Percentiles rank a stretch among this genome's conserved stretches.
Conservation (phyloP, 495 filamentous ascomycete species). For the Daldinia childiae region DNA sequence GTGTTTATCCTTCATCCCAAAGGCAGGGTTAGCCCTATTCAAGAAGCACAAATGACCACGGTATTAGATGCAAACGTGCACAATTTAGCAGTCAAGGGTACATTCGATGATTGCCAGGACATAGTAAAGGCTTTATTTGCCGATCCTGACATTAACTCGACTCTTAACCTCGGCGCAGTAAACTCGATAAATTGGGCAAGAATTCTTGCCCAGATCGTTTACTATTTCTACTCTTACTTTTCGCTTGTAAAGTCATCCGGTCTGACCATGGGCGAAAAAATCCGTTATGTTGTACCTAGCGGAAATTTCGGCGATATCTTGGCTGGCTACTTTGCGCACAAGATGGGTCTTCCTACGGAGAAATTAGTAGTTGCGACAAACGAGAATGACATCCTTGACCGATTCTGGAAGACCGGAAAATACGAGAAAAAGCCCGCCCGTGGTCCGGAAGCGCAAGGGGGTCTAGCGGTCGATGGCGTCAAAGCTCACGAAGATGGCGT, state of each 20-base stretch:
- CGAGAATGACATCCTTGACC: slow-evolving; percentile 87
- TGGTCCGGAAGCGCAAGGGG: slow-evolving; percentile 63
- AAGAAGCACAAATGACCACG: slow-evolving; percentile 96
- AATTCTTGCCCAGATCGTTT: slow-evolving; percentile 93
- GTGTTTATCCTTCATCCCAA: slow-evolving; percentile 90
- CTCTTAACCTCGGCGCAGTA: slow-evolving; percentile 80
- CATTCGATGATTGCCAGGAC: slow-evolving; percentile 97
- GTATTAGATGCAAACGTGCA: slow-evolving; percentile 87
- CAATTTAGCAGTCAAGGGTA: slow-evolving; percentile 84
- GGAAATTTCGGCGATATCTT: slow-evolving; percentile 98
- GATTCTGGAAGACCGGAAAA: slow-evolving; percentile 83
- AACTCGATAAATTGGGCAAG: slow-evolving; percentile 93
- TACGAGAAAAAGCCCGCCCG: slow-evolving; percentile 80
- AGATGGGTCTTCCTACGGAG: slow-evolving; percentile 87
- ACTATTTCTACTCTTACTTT: slow-evolving; percentile 94
- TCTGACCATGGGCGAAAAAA: slow-evolving; percentile 63
- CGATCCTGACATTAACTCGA: slow-evolving; percentile 76
- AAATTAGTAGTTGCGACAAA: slow-evolving; percentile 91
- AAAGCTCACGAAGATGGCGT: slow-evolving; percentile 75
- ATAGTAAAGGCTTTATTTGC: slow-evolving; percentile 93
- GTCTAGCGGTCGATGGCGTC: slow-evolving; percentile 66
- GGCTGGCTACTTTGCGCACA: slow-evolving; percentile 88
- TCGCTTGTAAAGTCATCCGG: slow-evolving; percentile 66
- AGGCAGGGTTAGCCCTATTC: slow-evolving; percentile 83
- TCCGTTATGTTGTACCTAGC: slow-evolving; percentile 85